Evolutionary conservation across 2,329 filamentous ascomycete species (phyloP).

Genomic region (Erysiphe pulchra): DNA sequence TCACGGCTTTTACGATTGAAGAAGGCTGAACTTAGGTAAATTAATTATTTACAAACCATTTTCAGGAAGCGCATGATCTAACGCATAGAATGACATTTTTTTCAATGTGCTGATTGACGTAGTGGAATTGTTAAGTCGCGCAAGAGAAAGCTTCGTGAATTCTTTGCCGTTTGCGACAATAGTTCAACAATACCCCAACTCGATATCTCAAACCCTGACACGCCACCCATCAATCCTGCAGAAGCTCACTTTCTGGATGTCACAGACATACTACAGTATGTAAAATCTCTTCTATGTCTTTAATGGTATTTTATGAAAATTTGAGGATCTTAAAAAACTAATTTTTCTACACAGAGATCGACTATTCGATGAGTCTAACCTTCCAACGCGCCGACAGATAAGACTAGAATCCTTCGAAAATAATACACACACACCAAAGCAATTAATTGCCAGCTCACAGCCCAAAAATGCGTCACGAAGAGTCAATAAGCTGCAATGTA

Average conservation of each 20-base stretch:
- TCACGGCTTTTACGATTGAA: slow-evolving; percentile 39
- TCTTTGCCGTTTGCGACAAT: slow-evolving; percentile 56
- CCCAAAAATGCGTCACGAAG: slow-evolving; percentile 2
- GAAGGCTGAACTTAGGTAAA: slow-evolving; percentile 35
- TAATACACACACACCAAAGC: background rate
- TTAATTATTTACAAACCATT: slow-evolving; percentile 6
- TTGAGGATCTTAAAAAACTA: background rate
- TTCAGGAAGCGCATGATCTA: slow-evolving; percentile 6
- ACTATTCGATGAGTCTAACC: slow-evolving; percentile 24
- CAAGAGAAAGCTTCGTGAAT: slow-evolving; percentile 74
- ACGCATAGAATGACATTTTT: slow-evolving; percentile 7
- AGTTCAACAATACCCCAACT: slow-evolving; percentile 31
- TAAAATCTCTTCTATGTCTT: slow-evolving; percentile 10
- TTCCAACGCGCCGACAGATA: slow-evolving; percentile 22
- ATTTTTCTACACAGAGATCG: slow-evolving; percentile 17
- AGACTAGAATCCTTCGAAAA: slow-evolving; percentile 20
- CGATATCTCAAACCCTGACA: slow-evolving; percentile 29
- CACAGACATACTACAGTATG: slow-evolving; percentile 34
- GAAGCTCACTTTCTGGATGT: slow-evolving; percentile 30
- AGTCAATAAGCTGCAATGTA: slow-evolving; percentile 6
- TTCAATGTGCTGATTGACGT: slow-evolving; percentile 11
- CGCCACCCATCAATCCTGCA: slow-evolving; percentile 23
- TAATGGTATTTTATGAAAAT: background rate
- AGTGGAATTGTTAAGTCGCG: slow-evolving; percentile 57
- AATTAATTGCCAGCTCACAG: too few species aligned